Evolutionary conservation across 2,329 filamentous ascomycete genomes (phyloP), one percentile per base, ranked within the genome.

Genomic region (Periglandula ipomoeae): DNA sequence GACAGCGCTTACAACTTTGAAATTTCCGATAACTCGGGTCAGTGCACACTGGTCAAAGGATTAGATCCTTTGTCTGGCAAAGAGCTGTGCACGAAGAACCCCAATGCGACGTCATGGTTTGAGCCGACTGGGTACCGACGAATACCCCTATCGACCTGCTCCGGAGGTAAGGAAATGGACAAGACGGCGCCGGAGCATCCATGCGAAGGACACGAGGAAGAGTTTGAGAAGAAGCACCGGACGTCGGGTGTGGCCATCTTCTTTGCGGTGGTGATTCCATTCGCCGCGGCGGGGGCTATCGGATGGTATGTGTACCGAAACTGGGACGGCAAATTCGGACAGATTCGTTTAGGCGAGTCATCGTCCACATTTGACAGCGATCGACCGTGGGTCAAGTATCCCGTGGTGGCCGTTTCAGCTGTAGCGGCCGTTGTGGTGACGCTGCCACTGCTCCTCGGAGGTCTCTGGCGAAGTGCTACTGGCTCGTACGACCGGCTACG

Each of bases 1-100:
- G 2, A 8, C 24, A 93, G 88, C 68, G 91, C 94, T 63, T 98
- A 89, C 75, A 98, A 98, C 67, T 98, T 81, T 66, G 84, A 97
- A 63, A 80, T 86, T 42, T 80, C 87, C 65, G 76, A 71, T 30
- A 76, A 71, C 24, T 86, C 90, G 60, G 85, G 85, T 43, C 81
- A 85, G 53, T 98, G 93, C 68, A 67, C 66, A 5, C 79, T 94
- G 11, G 89, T 97, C 1, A 66, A 76, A 0, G 91, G 91, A 13
- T 78, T 89, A 37, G 55, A 76, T 9, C 83, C 87, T 11, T 59
- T 75, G 11, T 69, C 74, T 26, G 71, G 70, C 8, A 60, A 68
- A 50, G 67, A 75, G 50, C 75, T 70, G 67, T 82, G 78, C 64
- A 63, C 66, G 46, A 70, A 73, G 44, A 66, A 96, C 58, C 80